Conservation (phyloP, 2,329 filamentous ascomycete genomes). For the Aspergillus oerlinghausenensis region DNA sequence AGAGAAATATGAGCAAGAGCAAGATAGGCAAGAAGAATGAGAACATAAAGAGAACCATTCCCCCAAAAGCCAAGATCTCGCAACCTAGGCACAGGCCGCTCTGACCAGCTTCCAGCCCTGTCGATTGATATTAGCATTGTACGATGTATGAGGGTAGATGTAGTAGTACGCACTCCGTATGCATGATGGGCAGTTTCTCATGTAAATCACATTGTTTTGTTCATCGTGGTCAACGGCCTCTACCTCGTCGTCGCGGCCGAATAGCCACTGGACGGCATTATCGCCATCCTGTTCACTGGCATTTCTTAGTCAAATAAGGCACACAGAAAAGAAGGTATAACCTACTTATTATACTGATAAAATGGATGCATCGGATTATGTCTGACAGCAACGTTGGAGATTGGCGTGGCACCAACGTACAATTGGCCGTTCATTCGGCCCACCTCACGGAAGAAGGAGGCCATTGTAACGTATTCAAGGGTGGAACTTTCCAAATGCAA, state of each 20-base stretch:
- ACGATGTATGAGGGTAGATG: not conserved
- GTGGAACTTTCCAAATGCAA: not conserved
- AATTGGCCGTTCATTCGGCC: not conserved
- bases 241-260: not conserved
- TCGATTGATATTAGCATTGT: not conserved
- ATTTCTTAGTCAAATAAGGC: not conserved
- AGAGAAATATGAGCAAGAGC: not conserved
- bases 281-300: not conserved
- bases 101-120: not conserved
- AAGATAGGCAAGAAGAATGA: not conserved
- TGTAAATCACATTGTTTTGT: not conserved
- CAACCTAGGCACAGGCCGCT: not conserved
- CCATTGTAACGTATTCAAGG: not conserved
- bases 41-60: too few relatives aligned
- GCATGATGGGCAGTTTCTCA: not conserved
- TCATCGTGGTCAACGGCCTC: not conserved
- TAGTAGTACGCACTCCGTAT: not conserved
- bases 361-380: too few relatives aligned
- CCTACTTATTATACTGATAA: not conserved
- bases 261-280: not conserved
- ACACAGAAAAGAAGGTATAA: not conserved
- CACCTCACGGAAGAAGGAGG: not conserved
- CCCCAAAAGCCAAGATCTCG: too few relatives aligned
- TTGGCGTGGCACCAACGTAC: too few relatives aligned
- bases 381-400: too few relatives aligned